Percentiles rank a stretch among this genome's conserved stretches.
Conservation (phyloP, 257 asterid genomes). For the Leptodermis oblonga region DNA sequence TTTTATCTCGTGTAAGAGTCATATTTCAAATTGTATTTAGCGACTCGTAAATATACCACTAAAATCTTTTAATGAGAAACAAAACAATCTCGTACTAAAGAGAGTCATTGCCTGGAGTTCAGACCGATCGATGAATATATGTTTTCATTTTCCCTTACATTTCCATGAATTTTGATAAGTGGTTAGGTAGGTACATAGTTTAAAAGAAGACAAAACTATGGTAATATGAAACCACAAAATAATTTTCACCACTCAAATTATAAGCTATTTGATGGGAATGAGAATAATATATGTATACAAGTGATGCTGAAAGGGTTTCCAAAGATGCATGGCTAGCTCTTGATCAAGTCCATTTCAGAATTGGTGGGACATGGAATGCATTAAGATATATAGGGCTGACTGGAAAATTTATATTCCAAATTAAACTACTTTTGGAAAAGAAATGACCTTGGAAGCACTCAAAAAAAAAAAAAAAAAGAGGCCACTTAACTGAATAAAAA, state of each 20-base stretch:
- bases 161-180: background rate
- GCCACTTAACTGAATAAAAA: background rate
- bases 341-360: background rate
- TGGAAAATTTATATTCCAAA: background rate
- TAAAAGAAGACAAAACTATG: background rate
- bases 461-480: background rate
- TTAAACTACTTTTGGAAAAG: background rate
- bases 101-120: too few relatives aligned
- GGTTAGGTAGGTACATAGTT: background rate
- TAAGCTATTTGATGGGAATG: background rate
- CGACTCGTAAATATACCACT: too few relatives aligned
- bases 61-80: too few relatives aligned
- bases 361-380: conserved; percentile 23
- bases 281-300: background rate
- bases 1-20: too few relatives aligned
- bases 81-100: too few relatives aligned
- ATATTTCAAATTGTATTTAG: too few relatives aligned
- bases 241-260: background rate
- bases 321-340: conserved; percentile 7
- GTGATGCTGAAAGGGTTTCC: conserved; percentile 1
- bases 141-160: too few relatives aligned
- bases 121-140: too few relatives aligned
- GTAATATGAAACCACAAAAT: background rate
- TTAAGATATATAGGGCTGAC: background rate
- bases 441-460: conserved; percentile 27